These are phyloP conservation scores for Carex littledalei DNA, from an alignment of 176 grass and related monocot genomes.

Conservation along the genomic window DNA sequence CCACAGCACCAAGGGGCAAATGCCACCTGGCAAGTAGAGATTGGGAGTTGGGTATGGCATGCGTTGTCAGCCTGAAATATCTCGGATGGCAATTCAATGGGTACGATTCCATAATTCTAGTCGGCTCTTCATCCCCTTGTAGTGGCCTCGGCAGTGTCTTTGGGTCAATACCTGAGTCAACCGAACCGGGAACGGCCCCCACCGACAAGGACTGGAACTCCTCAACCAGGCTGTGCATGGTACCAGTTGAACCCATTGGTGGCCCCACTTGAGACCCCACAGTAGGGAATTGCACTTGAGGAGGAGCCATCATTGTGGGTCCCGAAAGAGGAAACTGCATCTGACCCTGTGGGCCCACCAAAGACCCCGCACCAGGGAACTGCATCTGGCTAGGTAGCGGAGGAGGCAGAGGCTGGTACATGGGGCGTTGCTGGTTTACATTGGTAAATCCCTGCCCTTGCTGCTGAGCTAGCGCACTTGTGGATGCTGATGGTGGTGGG, in stretches of 20 bases:
- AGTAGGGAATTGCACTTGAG: conserved; percentile 15
- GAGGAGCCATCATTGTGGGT: not conserved
- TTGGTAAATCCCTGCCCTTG: conserved; percentile 9
- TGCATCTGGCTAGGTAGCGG: conserved; percentile 29
- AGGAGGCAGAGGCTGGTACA: conserved; percentile 5
- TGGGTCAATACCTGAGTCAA: conserved; percentile 59
- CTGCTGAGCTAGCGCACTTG: conserved; percentile 7
- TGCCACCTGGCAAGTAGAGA: conserved; percentile 89
- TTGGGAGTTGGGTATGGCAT: conserved; percentile 74
- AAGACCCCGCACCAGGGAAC: conserved; percentile 43
- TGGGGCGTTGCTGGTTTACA: not conserved
- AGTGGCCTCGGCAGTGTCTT: conserved; percentile 79
- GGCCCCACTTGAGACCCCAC: conserved; percentile 8
- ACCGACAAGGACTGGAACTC: conserved; percentile 90
- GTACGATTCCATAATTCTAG: conserved; percentile 51
- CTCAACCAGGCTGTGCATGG: conserved; percentile 62
- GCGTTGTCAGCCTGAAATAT: conserved; percentile 86
- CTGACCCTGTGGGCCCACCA: conserved; percentile 4
- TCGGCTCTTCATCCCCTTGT: conserved; percentile 60
- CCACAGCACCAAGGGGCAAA: conserved; percentile 82
- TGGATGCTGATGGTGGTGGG: not conserved
- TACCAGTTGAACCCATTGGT: not conserved
- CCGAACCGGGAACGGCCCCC: conserved; percentile 58
- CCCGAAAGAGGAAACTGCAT: conserved; percentile 2
- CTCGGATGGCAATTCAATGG: conserved; percentile 82